These are phyloP conservation scores for Tolypocladium tropicale DNA, from an alignment of 2,329 filamentous ascomycete genomes.

Conservation along the genomic window DNA sequence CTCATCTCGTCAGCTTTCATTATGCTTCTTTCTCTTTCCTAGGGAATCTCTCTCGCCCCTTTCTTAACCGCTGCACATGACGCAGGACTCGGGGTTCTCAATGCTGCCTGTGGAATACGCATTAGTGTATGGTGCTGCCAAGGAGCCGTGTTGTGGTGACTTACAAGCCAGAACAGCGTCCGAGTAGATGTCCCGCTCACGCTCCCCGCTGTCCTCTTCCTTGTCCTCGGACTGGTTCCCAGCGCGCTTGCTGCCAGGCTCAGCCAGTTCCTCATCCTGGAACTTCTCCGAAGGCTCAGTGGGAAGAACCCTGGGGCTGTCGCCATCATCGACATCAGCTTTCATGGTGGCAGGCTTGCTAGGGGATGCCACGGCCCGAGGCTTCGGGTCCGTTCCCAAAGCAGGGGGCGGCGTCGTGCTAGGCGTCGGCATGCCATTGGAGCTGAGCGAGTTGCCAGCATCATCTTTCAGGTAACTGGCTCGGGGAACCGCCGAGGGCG, in stretches of 20 bases:
- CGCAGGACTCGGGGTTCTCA: slow-evolving; percentile 86
- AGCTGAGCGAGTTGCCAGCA: slow-evolving; percentile 24
- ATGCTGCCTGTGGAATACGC: slow-evolving; percentile 59
- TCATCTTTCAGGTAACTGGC: slow-evolving; percentile 55
- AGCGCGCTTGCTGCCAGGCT: slow-evolving; percentile 37
- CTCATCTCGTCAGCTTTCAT: slow-evolving; percentile 20
- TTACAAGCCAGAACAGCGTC: slow-evolving; percentile 82
- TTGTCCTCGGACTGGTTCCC: slow-evolving; percentile 60
- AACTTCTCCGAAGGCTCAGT: slow-evolving; percentile 57
- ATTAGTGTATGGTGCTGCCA: slow-evolving; percentile 16
- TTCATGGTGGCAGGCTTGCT: slow-evolving; percentile 60
- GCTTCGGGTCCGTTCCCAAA: slow-evolving; percentile 24
- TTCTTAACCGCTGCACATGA: slow-evolving; percentile 90
- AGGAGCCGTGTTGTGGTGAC: slow-evolving; percentile 12
- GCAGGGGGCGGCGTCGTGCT: slow-evolving; percentile 53
- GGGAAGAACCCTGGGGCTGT: slow-evolving; percentile 68
- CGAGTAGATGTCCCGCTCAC: slow-evolving; percentile 90
- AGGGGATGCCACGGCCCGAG: slow-evolving; percentile 42
- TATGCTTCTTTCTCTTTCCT: slow-evolving; percentile 8
- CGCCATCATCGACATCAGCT: slow-evolving; percentile 66
- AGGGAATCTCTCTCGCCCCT: neutral
- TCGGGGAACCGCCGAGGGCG: slow-evolving; percentile 52
- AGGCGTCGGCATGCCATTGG: slow-evolving; percentile 59
- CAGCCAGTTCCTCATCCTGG: slow-evolving; percentile 55
- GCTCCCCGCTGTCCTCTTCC: slow-evolving; percentile 58